A percentile compares a stretch with the other conserved stretches of the same genome.
Evolutionary conservation across 2,329 filamentous ascomycete genomes (phyloP).

Genomic region (Penicillium sp.): DNA sequence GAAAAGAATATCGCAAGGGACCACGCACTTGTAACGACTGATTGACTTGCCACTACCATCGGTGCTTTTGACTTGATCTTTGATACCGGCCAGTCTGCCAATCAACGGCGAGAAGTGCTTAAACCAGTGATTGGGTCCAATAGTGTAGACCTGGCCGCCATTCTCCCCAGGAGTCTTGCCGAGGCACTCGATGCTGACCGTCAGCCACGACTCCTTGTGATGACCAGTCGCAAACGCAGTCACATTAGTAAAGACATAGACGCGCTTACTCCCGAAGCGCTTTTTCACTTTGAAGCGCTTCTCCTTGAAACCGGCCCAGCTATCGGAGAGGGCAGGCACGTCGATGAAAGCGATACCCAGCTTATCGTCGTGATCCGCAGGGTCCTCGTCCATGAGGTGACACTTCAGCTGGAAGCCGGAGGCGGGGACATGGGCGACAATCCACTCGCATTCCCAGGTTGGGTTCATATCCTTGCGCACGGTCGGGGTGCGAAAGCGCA

Average conservation of each 20-base stretch:
- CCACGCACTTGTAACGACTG: slow-evolving; percentile 73
- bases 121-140: slow-evolving; percentile 75
- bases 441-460: slow-evolving; percentile 81
- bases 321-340: slow-evolving; percentile 60
- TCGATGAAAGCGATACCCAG: slow-evolving; percentile 81
- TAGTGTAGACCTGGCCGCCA: slow-evolving; percentile 72
- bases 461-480: slow-evolving; percentile 72
- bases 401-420: slow-evolving; percentile 83
- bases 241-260: slow-evolving; percentile 73
- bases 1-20: not conserved
- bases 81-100: slow-evolving; percentile 74
- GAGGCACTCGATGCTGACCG: slow-evolving; percentile 75
- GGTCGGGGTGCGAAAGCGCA: slow-evolving; percentile 75
- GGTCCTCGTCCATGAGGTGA: slow-evolving; percentile 87
- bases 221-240: slow-evolving; percentile 63
- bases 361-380: slow-evolving; percentile 80
- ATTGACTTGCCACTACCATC: slow-evolving; percentile 55
- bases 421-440: slow-evolving; percentile 81
- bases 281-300: slow-evolving; percentile 75
- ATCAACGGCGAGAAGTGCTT: slow-evolving; percentile 89
- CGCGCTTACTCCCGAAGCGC: slow-evolving; percentile 77
- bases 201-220: slow-evolving; percentile 67
- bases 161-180: slow-evolving; percentile 69
- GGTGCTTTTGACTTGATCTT: slow-evolving; percentile 62
- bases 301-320: slow-evolving; percentile 69